Percentiles rank a stretch among this genome's conserved stretches.
phyloP scores from a whole-genome alignment of 2,329 filamentous ascomycete species.

The Clarireedia homoeocarpa region DNA sequence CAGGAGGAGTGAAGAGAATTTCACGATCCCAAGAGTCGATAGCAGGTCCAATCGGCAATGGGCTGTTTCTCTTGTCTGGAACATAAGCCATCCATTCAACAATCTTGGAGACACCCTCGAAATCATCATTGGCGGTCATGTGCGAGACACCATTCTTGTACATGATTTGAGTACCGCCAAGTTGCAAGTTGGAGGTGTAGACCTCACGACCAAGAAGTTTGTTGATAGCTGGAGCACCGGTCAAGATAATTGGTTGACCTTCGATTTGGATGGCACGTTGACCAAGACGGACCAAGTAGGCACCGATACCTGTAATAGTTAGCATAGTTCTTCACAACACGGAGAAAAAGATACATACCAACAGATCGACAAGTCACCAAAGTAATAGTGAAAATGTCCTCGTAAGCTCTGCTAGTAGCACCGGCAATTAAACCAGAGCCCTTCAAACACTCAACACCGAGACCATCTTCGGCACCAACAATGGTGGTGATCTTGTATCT shows the following conservation, averaged over 20 bases:
- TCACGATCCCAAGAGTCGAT: conserved; percentile 90
- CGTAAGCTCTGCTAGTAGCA: conserved; percentile 93
- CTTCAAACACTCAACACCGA: conserved; percentile 94
- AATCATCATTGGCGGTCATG: conserved; percentile 96
- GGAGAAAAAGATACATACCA: conserved; percentile 43
- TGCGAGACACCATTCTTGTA: conserved; percentile 99
- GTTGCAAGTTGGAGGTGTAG: conserved; percentile 97
- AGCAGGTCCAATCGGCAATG: conserved; percentile 84
- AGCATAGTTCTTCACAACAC: conserved; percentile 20
- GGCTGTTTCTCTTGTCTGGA: conserved; percentile 87
- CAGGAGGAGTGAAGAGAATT: conserved; percentile 69
- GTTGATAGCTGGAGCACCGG: conserved; percentile 94
- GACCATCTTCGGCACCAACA: conserved; percentile 85
- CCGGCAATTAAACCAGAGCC: conserved; percentile 97
- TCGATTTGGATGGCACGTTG: conserved; percentile 99
- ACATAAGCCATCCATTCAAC: conserved; percentile 98
- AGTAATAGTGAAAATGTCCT: conserved; percentile 98
- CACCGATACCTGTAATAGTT: conserved; percentile 67
- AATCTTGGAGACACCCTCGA: conserved; percentile 95
- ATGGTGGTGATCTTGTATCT: conserved; percentile 92
- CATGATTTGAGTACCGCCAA: conserved; percentile 99
- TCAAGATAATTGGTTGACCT: conserved; percentile 97
- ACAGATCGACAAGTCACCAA: conserved; percentile 97
- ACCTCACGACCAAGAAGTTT: conserved; percentile 96
- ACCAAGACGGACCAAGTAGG: conserved; percentile 94